Conservation (phyloP, 2,329 filamentous ascomycete genomes). For the Xylaria sp. region DNA sequence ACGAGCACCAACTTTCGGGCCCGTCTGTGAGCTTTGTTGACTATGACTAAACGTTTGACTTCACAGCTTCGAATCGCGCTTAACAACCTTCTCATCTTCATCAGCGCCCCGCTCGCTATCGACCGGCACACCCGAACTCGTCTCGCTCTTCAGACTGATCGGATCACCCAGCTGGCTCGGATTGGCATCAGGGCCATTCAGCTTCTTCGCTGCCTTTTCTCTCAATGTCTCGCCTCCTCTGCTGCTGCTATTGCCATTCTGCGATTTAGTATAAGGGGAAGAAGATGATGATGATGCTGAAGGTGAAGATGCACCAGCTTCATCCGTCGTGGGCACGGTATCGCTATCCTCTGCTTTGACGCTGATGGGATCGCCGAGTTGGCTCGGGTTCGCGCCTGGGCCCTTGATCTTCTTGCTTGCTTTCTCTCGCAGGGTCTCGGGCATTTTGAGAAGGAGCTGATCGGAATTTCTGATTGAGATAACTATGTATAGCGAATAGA, state of each 20-base stretch:
- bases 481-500: conserved; percentile 1
- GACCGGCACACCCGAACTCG: conserved; percentile 44
- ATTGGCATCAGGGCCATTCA: conserved; percentile 49
- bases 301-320: conserved; percentile 35
- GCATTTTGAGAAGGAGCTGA: conserved; percentile 32
- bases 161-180: conserved; percentile 55
- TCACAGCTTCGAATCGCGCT: conserved; percentile 46
- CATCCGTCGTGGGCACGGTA: conserved; percentile 41
- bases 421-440: conserved; percentile 47
- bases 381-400: conserved; percentile 51
- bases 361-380: conserved; percentile 55
- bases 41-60: neutral
- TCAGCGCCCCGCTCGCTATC: conserved; percentile 41
- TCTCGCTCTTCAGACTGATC: conserved; percentile 54
- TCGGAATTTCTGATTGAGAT: neutral
- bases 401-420: conserved; percentile 48
- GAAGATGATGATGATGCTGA: neutral
- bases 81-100: conserved; percentile 16
- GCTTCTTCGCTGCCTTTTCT: conserved; percentile 46
- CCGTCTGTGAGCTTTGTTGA: neutral
- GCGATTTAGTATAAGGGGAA: conserved; percentile 9
- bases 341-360: conserved; percentile 54
- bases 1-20: neutral
- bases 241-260: neutral
- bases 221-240: conserved; percentile 39